Conservation (phyloP, 2,329 filamentous ascomycete species). For the Westerdykella sp. region DNA sequence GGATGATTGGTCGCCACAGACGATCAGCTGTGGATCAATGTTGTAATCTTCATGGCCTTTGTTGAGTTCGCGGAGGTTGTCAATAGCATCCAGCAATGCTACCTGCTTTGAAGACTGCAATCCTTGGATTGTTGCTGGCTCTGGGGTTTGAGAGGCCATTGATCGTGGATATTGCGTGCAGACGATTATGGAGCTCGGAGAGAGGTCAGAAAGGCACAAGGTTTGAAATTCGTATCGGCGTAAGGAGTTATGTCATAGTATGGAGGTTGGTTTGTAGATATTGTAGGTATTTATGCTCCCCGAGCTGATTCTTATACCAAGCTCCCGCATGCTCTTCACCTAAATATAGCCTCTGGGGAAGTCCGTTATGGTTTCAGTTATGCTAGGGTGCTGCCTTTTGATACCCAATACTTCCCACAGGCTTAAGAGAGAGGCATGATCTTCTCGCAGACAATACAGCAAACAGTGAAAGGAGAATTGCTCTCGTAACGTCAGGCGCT, state of each 20-base stretch:
- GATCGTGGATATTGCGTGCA: neutral
- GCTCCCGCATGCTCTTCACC: no score
- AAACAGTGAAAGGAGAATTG: no score
- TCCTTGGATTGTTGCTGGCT: constrained; percentile 15
- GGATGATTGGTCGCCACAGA: constrained; percentile 26
- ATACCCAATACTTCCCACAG: no score
- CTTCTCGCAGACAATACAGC: no score
- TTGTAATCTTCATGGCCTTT: constrained; percentile 27
- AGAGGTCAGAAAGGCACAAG: neutral
- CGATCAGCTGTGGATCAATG: constrained; percentile 24
- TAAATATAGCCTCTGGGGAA: no score
- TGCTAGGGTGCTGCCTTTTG: no score
- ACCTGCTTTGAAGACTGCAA: constrained; percentile 26
- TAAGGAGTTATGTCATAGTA: neutral
- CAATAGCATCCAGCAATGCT: constrained; percentile 49
- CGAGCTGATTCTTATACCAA: no score
- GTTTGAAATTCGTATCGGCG: neutral
- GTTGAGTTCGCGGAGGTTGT: constrained; percentile 39
- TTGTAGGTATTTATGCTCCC: no score
- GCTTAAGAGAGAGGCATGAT: no score
- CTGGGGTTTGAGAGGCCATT: constrained; percentile 9
- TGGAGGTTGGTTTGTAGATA: no score
- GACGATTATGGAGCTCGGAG: neutral
- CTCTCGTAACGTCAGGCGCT: no score
- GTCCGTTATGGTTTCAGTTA: no score